These are phyloP conservation scores for Hypoxylon sp. DNA, from an alignment of 2,329 filamentous ascomycete species.

Conservation along the genomic window DNA sequence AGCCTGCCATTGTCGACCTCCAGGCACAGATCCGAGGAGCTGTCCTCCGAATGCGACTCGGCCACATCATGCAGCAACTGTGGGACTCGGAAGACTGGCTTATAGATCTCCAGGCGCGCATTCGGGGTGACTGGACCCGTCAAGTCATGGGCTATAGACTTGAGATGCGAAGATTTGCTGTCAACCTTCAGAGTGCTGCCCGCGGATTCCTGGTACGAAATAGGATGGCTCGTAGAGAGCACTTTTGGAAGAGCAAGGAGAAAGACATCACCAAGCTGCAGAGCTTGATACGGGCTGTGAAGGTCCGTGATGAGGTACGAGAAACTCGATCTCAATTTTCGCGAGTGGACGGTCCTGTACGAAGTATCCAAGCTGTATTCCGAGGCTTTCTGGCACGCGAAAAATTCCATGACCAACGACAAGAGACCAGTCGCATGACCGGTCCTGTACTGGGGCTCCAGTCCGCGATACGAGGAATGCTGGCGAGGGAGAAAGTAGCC, in stretches of 20 bases:
- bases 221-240: conserved; percentile 67
- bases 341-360: conserved; percentile 68
- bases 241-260: conserved; percentile 74
- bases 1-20: conserved; percentile 75
- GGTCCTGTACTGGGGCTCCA: conserved; percentile 67
- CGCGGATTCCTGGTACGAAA: conserved; percentile 78
- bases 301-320: conserved; percentile 66
- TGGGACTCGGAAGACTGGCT: conserved; percentile 86
- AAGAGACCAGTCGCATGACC: conserved; percentile 61
- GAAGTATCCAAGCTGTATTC: conserved; percentile 70
- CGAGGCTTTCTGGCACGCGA: conserved; percentile 72
- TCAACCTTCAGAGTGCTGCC: conserved; percentile 78
- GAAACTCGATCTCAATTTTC: conserved; percentile 66
- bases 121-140: conserved; percentile 86
- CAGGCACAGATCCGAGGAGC: conserved; percentile 89
- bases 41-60: conserved; percentile 76
- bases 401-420: conserved; percentile 62
- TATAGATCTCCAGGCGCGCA: conserved; percentile 82
- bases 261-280: conserved; percentile 80
- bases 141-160: conserved; percentile 84
- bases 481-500: conserved; percentile 65
- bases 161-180: conserved; percentile 82
- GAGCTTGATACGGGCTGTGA: conserved; percentile 77
- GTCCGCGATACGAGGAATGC: conserved; percentile 71
- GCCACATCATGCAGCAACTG: conserved; percentile 83